These are phyloP conservation scores for Lepidium sativum DNA, from an alignment of 345 rosid genomes.

Conservation along the genomic window DNA sequence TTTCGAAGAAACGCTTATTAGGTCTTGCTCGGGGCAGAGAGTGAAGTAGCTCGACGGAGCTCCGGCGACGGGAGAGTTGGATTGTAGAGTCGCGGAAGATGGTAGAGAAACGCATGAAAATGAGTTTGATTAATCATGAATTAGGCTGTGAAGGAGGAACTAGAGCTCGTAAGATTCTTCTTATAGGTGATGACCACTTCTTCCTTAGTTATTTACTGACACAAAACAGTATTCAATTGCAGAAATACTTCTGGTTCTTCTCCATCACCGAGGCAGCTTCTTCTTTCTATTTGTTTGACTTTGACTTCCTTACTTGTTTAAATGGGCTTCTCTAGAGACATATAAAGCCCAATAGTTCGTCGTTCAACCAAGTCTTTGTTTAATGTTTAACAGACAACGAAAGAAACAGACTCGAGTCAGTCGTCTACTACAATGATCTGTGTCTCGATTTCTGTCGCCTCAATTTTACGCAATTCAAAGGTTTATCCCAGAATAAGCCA, in stretches of 20 bases:
- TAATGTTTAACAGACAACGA: background rate
- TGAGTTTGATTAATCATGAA: too few species aligned
- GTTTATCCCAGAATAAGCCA: constrained; percentile 16
- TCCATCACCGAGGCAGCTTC: too few species aligned
- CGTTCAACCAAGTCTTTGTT: background rate
- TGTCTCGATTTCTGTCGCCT: constrained; percentile 33
- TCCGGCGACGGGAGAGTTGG: background rate
- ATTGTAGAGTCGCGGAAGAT: background rate
- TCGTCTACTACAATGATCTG: constrained; percentile 18
- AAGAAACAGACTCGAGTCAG: background rate
- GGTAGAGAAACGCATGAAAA: constrained; percentile 10
- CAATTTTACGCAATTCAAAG: constrained; percentile 33
- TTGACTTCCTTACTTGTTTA: too few species aligned
- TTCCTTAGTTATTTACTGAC: too few species aligned
- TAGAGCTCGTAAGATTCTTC: too few species aligned
- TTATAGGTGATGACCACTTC: too few species aligned
- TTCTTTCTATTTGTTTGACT: too few species aligned
- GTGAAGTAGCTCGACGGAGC: constrained; percentile 25
- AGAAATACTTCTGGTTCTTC: too few species aligned
- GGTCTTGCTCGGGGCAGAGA: constrained; percentile 35
- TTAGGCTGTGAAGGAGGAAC: too few species aligned
- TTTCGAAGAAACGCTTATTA: constrained; percentile 6
- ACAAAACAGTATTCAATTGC: too few species aligned
- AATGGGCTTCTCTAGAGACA: background rate
- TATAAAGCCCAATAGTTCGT: background rate